phyloP scores from a whole-genome alignment of 352 stramenopile genomes.

The Pythium apleroticum region DNA sequence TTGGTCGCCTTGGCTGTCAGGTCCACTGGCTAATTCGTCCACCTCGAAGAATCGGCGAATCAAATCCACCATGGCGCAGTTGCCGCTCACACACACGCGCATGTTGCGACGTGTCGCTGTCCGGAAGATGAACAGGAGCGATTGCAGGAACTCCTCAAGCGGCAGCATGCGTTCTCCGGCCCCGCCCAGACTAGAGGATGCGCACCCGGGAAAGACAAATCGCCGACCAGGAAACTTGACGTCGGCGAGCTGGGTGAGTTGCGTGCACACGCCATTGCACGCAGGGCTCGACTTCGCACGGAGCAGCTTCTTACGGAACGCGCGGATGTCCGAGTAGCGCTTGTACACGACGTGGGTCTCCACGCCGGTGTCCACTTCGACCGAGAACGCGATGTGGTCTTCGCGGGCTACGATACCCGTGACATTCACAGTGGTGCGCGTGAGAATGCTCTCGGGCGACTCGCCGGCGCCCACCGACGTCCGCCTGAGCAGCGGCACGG shows the following conservation, averaged over 20 bases:
- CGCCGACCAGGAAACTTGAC: slow-evolving; percentile 62
- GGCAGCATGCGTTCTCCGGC: slow-evolving; percentile 36
- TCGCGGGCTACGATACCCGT: slow-evolving; percentile 37
- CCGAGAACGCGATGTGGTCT: slow-evolving; percentile 50
- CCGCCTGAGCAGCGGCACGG: neutral
- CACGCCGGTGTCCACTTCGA: slow-evolving; percentile 55
- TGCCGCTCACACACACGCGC: slow-evolving; percentile 54
- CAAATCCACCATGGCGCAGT: slow-evolving; percentile 42
- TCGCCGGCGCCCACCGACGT: neutral
- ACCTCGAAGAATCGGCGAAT: slow-evolving; percentile 53
- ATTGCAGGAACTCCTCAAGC: slow-evolving; percentile 57
- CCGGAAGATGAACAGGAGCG: slow-evolving; percentile 52
- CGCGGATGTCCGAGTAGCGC: slow-evolving; percentile 73
- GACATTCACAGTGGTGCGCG: slow-evolving; percentile 35
- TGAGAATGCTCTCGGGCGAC: slow-evolving; percentile 21
- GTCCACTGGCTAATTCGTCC: neutral
- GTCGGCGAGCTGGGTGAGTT: slow-evolving; percentile 38
- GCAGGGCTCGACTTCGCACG: slow-evolving; percentile 28
- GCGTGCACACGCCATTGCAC: slow-evolving; percentile 41
- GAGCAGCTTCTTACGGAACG: slow-evolving; percentile 52
- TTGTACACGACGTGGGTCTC: slow-evolving; percentile 60
- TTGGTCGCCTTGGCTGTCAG: neutral
- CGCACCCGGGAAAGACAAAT: slow-evolving; percentile 9
- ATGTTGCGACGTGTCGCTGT: slow-evolving; percentile 43
- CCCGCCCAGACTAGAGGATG: slow-evolving; percentile 29